Conservation (phyloP, 306 rosid species). For the Carpinus fangiana region DNA sequence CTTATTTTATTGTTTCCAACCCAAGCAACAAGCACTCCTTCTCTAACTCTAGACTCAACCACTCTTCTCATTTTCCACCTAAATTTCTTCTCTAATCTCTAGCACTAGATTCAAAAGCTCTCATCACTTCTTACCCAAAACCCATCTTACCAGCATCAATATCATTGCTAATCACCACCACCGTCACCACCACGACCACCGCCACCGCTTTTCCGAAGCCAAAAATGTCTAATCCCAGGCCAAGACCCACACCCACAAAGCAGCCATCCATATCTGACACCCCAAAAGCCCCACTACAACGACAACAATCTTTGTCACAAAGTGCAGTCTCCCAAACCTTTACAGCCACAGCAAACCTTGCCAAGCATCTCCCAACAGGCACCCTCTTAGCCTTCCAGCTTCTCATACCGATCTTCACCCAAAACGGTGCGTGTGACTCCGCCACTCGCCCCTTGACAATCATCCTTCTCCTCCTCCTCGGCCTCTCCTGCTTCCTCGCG, state of each 20-base stretch:
- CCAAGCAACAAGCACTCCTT: no score
- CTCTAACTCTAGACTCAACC: no score
- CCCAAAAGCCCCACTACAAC: background rate
- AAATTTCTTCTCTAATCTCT: no score
- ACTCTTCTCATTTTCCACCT: no score
- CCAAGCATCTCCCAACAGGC: slow-evolving; percentile 77
- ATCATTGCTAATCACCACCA: background rate
- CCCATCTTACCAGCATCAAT: background rate
- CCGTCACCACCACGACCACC: background rate
- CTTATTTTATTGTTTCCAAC: no score
- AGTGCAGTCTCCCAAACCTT: slow-evolving; percentile 46
- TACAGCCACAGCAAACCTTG: slow-evolving; percentile 55
- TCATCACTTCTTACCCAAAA: no score
- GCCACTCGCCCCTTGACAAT: slow-evolving; percentile 48
- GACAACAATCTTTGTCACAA: slow-evolving; percentile 20
- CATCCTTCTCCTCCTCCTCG: slow-evolving; percentile 42
- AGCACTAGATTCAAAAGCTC: no score
- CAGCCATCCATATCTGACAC: slow-evolving; percentile 16
- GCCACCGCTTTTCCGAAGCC: background rate
- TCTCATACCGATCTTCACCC: slow-evolving; percentile 64
- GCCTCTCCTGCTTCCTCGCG: slow-evolving; percentile 51
- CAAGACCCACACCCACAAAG: slow-evolving; percentile 19
- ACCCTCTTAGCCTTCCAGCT: slow-evolving; percentile 70
- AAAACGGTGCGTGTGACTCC: slow-evolving; percentile 58
- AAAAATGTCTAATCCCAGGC: slow-evolving; percentile 30